phyloP scores from a whole-genome alignment of 768 basidiomycete genomes.

The Ramaria rubella region DNA sequence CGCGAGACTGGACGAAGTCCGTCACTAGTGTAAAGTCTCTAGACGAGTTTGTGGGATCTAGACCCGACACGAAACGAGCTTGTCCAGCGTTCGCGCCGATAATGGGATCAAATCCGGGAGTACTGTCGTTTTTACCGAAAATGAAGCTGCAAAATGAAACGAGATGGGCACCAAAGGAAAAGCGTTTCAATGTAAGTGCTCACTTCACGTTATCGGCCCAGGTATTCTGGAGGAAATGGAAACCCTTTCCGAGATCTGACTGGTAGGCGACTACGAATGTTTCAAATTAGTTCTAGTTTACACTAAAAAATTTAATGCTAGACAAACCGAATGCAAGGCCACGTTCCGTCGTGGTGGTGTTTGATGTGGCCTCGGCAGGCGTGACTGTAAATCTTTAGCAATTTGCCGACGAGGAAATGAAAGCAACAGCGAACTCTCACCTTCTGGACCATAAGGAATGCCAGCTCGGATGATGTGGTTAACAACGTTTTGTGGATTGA shows the following conservation, averaged over 20 bases:
- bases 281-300: neutral
- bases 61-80: slow-evolving; percentile 17
- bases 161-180: slow-evolving; percentile 20
- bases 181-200: neutral
- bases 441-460: slow-evolving; percentile 48
- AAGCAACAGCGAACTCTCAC: neutral
- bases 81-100: slow-evolving; percentile 27
- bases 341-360: slow-evolving; percentile 38
- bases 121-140: slow-evolving; percentile 3
- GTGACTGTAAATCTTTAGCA: slow-evolving; percentile 24
- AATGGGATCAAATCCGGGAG: slow-evolving; percentile 42
- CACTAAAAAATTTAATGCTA: neutral
- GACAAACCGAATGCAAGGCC: slow-evolving; percentile 39
- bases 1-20: slow-evolving; percentile 37
- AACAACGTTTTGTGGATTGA: slow-evolving; percentile 13
- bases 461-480: slow-evolving; percentile 43
- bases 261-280: slow-evolving; percentile 23
- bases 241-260: slow-evolving; percentile 25
- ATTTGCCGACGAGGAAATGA: neutral
- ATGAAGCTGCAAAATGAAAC: slow-evolving; percentile 14
- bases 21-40: slow-evolving; percentile 14
- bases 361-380: slow-evolving; percentile 26
- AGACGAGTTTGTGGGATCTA: slow-evolving; percentile 18
- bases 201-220: slow-evolving; percentile 3
- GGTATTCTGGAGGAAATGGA: slow-evolving; percentile 27